Evolutionary conservation across 306 rosid species (phyloP).

Genomic region (Boehmeria nivea): DNA sequence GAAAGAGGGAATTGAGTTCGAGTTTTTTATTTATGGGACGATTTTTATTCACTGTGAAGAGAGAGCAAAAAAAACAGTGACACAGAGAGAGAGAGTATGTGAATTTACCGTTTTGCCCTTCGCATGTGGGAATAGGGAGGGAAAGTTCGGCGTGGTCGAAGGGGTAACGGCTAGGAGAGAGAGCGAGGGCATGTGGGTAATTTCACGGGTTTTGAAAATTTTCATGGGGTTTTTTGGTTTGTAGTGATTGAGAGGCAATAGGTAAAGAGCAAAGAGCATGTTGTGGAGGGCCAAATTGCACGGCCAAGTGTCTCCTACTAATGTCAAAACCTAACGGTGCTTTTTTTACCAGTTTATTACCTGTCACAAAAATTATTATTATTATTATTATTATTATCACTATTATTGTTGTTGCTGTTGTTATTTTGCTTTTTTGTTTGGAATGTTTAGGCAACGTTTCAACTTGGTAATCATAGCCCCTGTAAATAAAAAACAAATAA

Average conservation of each 20-base stretch:
- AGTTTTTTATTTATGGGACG: not conserved
- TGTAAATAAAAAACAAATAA: not conserved
- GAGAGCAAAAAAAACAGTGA: too few species aligned
- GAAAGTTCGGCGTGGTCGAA: conserved; percentile 8
- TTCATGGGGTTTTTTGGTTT: not conserved
- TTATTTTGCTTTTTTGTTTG: not conserved
- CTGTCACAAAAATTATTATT: conserved; percentile 9
- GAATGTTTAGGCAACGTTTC: conserved; percentile 4
- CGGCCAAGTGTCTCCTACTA: conserved; percentile 36
- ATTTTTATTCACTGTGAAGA: conserved; percentile 19
- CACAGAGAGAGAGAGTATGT: not conserved
- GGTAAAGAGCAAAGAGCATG: conserved; percentile 15
- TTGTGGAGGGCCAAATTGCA: conserved; percentile 39
- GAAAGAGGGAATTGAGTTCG: conserved; percentile 7
- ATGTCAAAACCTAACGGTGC: conserved; percentile 20
- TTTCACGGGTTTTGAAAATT: conserved; percentile 2
- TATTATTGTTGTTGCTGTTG: not conserved
- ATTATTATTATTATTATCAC: not conserved
- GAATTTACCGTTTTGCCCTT: conserved; percentile 43
- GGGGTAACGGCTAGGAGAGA: conserved; percentile 75
- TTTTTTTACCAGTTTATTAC: not conserved
- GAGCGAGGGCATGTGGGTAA: conserved; percentile 35
- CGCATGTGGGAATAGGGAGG: conserved; percentile 21
- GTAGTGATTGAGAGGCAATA: not conserved
- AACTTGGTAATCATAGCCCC: not conserved